Percentiles rank a stretch among this genome's conserved stretches.
Evolutionary conservation across 2,329 filamentous ascomycete genomes (phyloP).

Genomic region (Fusarium decemcellulare): DNA sequence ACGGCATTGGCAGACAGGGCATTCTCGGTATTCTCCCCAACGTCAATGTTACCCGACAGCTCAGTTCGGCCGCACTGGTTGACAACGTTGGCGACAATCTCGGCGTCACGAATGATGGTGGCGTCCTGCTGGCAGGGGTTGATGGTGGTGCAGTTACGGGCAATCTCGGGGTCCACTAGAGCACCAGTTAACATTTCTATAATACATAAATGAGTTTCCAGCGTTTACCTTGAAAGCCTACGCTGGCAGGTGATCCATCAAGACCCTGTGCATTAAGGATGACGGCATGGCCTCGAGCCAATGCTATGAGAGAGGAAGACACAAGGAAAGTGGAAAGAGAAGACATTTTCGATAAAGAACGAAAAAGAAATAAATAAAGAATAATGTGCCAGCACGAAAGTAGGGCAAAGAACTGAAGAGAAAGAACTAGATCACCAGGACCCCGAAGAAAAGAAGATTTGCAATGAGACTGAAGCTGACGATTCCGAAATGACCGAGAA

Average conservation of each 20-base stretch:
- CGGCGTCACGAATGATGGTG: slow-evolving; percentile 72
- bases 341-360: slow-evolving; percentile 38
- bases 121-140: slow-evolving; percentile 77
- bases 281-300: slow-evolving; percentile 57
- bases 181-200: not conserved
- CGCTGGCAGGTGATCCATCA: slow-evolving; percentile 60
- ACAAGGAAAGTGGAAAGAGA: slow-evolving; percentile 30
- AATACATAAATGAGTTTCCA: fast-evolving
- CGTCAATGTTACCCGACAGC: slow-evolving; percentile 72
- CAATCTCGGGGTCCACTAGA: slow-evolving; percentile 65
- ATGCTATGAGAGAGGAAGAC: slow-evolving; percentile 31
- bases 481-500: slow-evolving; percentile 13
- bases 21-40: slow-evolving; percentile 69
- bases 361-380: slow-evolving; percentile 6
- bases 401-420: slow-evolving; percentile 17
- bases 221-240: slow-evolving; percentile 63
- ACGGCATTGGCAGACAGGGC: slow-evolving; percentile 61
- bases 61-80: slow-evolving; percentile 76
- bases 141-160: slow-evolving; percentile 74
- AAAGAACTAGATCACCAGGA: slow-evolving; percentile 45
- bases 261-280: slow-evolving; percentile 63
- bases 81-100: slow-evolving; percentile 66
- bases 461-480: slow-evolving; percentile 38
- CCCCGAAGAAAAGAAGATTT: slow-evolving; percentile 32
- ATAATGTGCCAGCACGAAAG: slow-evolving; percentile 42